These are phyloP conservation scores for Yarrowia sp. DNA, from an alignment of 805 yeast genomes.

Conservation along the genomic window DNA sequence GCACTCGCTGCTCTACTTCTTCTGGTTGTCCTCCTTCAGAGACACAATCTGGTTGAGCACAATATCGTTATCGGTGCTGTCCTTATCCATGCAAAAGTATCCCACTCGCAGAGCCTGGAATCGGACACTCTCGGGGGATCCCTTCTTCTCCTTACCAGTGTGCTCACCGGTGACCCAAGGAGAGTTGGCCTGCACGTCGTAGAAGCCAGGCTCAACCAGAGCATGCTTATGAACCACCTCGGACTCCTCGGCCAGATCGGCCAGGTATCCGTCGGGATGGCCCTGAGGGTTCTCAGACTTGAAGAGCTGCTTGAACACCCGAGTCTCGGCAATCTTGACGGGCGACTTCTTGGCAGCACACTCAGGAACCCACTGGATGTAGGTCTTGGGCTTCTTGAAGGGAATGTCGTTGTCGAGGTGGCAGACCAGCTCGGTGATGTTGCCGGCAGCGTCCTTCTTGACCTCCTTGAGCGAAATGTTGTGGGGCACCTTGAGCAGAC, in stretches of 20 bases:
- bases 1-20: constrained; percentile 40
- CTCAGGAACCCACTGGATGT: constrained; percentile 94
- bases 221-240: constrained; percentile 72
- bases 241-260: constrained; percentile 80
- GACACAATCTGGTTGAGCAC: constrained; percentile 92
- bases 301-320: constrained; percentile 88
- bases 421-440: constrained; percentile 73
- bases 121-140: constrained; percentile 80
- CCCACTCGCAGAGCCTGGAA: constrained; percentile 98
- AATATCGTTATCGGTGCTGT: constrained; percentile 64
- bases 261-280: constrained; percentile 85
- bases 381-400: constrained; percentile 88
- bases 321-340: constrained; percentile 71
- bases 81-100: constrained; percentile 89
- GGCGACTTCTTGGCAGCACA: constrained; percentile 67
- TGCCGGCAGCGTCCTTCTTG: constrained; percentile 67
- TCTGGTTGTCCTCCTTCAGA: constrained; percentile 74
- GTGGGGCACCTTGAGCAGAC: constrained; percentile 88
- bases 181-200: constrained; percentile 67
- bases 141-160: constrained; percentile 64
- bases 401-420: constrained; percentile 73
- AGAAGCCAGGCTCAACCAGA: constrained; percentile 78
- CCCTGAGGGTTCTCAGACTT: constrained; percentile 88
- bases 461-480: constrained; percentile 74
- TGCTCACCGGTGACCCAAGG: constrained; percentile 71